These are phyloP conservation scores for Cucurbita moschata DNA, from an alignment of 306 rosid species.

Conservation along the genomic window DNA sequence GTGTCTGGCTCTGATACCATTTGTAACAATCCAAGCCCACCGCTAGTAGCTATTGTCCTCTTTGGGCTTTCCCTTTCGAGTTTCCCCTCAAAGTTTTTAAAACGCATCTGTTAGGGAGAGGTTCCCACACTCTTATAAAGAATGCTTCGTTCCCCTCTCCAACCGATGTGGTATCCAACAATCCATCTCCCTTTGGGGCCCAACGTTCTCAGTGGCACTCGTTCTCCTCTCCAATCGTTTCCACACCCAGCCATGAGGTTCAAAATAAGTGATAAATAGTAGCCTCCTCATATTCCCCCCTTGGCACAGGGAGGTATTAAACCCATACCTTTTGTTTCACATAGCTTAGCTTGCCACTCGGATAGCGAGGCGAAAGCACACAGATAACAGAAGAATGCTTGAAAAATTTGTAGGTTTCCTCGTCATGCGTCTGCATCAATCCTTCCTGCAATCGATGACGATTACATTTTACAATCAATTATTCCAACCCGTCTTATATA, in stretches of 20 bases:
- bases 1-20: too few relatives aligned
- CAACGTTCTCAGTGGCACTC: too few relatives aligned
- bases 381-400: conserved; percentile 87
- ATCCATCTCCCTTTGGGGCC: too few relatives aligned
- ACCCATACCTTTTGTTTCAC: conserved; percentile 51
- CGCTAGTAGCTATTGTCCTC: too few relatives aligned
- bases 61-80: too few relatives aligned
- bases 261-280: background rate
- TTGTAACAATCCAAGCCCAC: too few relatives aligned
- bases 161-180: too few relatives aligned
- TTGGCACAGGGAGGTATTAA: background rate
- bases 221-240: too few relatives aligned
- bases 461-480: conserved; percentile 7
- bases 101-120: too few relatives aligned
- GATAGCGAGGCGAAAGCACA: conserved; percentile 70
- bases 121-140: too few relatives aligned
- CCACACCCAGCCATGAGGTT: background rate
- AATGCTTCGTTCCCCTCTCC: too few relatives aligned
- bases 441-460: conserved; percentile 44
- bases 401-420: conserved; percentile 71
- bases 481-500: background rate
- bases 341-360: conserved; percentile 60
- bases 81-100: too few relatives aligned
- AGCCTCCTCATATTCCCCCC: background rate
- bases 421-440: conserved; percentile 85